Base-by-base conservation (phyloP, 1,139 yeast genomes). In the Geotrichum macrosporum region DNA sequence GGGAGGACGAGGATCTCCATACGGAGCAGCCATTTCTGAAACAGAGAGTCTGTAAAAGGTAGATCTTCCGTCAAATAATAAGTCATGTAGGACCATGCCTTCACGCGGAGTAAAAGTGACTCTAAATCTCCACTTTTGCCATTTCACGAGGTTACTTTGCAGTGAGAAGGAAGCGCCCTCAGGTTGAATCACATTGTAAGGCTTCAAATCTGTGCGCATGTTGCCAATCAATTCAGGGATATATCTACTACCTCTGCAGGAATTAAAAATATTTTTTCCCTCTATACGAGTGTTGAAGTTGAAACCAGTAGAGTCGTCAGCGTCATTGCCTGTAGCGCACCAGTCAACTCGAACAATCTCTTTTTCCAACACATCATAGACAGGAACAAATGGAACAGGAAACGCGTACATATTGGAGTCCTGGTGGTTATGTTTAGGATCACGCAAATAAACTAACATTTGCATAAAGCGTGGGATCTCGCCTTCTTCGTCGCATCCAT, bases 121-220 rank as follows among this genome's bases (percentile, higher is more conserved):
- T 65, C 86, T 75, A 71, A 86, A 84, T 64, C 81, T 84, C 95
- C 95, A 86, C 46, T 86, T 92, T 70, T 84, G 94, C 96, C 95
- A 86, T 52, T 73, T 69, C 55, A 86, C 77, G 20, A 58, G 56
- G 65, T 79, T 80, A 34, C 85, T 85, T 13, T 77, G 72, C 42
- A 79, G 67, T n/a, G 73, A 58, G 69, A 83, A 86, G 1, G 92
- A 82, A 18, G 94, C 84, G 53, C 95, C 95, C 60, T 86, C 94
- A 45, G 95, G 94, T 68, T 86, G 95, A 37, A 74, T 66, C 41
- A 84, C 77, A 55, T 82, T 70, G 65, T 85, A 76, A 42, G 95
- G 94, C 69, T 85, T 84, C 58, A 85, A 73, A 43, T 79, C 85
- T 62, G 57, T 55, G 39, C 70, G 62, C 36, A 57, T 50, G n/a